Evolutionary conservation across 2,329 filamentous ascomycete genomes (phyloP).

Genomic region (Trichoderma sp.): DNA sequence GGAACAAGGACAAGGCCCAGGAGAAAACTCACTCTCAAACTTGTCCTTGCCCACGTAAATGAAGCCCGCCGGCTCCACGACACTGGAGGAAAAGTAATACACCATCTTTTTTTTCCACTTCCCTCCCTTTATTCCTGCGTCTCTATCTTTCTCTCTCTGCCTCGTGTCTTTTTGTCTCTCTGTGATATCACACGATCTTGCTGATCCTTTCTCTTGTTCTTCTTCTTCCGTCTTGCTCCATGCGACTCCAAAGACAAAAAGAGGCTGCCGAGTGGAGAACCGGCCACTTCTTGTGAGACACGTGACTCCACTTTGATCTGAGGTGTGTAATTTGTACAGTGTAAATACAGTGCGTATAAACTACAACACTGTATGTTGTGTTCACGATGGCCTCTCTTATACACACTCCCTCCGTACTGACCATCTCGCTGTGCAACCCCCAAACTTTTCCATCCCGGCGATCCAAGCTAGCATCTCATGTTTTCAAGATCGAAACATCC

Average conservation of each 20-base stretch:
- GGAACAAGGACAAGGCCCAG: background rate
- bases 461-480: background rate
- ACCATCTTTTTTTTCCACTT: conserved; percentile 62
- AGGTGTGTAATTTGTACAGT: background rate
- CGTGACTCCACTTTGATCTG: background rate
- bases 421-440: background rate
- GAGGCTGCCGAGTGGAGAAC: background rate
- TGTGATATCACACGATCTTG: background rate
- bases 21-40: conserved; percentile 75
- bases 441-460: background rate
- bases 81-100: conserved; percentile 89
- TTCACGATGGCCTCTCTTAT: background rate
- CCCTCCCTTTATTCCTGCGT: too few species aligned
- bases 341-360: too few species aligned
- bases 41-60: conserved; percentile 99
- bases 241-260: background rate
- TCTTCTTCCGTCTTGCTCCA: background rate
- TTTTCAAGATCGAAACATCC: background rate
- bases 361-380: background rate
- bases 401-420: background rate
- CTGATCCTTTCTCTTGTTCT: background rate
- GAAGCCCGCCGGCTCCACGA: conserved; percentile 76
- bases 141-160: background rate
- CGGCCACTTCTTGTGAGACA: background rate
- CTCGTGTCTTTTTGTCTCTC: background rate